Conservation (phyloP, 805 yeast species). For the Clavispora santaluciae region DNA sequence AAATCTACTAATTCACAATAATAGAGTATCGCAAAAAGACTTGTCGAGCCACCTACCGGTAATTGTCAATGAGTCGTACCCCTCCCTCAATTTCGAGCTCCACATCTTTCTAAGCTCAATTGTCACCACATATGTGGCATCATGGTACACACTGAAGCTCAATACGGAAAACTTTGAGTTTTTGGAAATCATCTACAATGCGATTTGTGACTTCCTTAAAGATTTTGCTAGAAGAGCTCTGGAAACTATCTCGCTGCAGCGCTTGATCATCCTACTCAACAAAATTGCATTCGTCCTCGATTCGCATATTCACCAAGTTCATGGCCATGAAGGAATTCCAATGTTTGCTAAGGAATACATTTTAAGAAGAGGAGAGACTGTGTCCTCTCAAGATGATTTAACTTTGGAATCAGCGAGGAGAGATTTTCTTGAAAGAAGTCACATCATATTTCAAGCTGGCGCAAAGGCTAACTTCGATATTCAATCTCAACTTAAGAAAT, state of each 20-base stretch:
- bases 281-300: conserved; percentile 15
- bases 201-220: conserved; percentile 11
- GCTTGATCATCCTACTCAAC: conserved; percentile 18
- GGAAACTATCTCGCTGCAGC: conserved; percentile 11
- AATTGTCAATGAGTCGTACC: conserved; percentile 18
- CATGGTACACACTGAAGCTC: conserved; percentile 15
- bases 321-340: conserved; percentile 5
- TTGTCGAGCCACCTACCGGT: conserved; percentile 26
- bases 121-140: conserved; percentile 14
- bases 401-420: not conserved
- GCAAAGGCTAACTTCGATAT: not conserved
- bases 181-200: conserved; percentile 8
- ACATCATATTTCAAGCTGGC: conserved; percentile 6
- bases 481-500: not conserved
- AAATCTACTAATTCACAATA: conserved; percentile 26
- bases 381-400: not conserved
- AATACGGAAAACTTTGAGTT: conserved; percentile 16
- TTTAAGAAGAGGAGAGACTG: too few species aligned
- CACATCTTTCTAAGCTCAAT: conserved; percentile 35
- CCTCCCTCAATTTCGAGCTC: conserved; percentile 28
- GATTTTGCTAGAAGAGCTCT: conserved; percentile 10
- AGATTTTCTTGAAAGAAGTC: conserved; percentile 5
- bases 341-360: not conserved
- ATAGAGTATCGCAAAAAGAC: conserved; percentile 22
- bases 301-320: conserved; percentile 7